These are phyloP conservation scores for Pleurostoma richardsiae DNA, from an alignment of 2,329 filamentous ascomycete genomes.

Conservation along the genomic window DNA sequence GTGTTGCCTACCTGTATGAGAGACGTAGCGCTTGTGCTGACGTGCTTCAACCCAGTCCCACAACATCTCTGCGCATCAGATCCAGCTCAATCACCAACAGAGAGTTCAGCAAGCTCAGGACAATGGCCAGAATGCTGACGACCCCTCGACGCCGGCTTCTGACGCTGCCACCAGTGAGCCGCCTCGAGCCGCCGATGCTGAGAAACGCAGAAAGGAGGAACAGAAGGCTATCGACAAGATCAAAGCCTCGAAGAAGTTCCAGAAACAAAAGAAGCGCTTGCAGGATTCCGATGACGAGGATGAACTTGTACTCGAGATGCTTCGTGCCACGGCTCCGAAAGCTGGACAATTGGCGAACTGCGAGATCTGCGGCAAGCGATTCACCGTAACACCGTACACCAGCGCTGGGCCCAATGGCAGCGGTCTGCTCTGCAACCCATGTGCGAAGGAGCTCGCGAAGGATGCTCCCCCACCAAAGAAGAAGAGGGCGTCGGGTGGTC, in stretches of 20 bases:
- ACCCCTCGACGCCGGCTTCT: conserved; percentile 17
- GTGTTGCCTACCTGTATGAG: too few relatives aligned
- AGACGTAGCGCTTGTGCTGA: background rate
- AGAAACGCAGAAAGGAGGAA: conserved; percentile 49
- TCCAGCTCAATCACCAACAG: conserved; percentile 42
- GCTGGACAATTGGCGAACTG: conserved; percentile 89
- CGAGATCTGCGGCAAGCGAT: conserved; percentile 77
- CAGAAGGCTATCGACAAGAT: conserved; percentile 54
- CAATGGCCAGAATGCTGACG: conserved; percentile 16
- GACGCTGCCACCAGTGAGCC: background rate
- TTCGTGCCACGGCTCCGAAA: conserved; percentile 47
- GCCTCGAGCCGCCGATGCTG: conserved; percentile 14
- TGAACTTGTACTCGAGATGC: conserved; percentile 42
- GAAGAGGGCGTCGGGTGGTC: conserved; percentile 46
- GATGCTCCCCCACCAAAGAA: conserved; percentile 52
- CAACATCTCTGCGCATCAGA: conserved; percentile 62
- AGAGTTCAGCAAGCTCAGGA: conserved; percentile 35
- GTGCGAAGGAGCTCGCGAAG: conserved; percentile 69
- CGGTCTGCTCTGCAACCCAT: conserved; percentile 78
- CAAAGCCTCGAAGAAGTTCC: conserved; percentile 54
- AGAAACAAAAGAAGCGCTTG: conserved; percentile 41
- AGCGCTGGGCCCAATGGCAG: conserved; percentile 70
- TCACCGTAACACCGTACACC: conserved; percentile 88
- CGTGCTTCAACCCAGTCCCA: conserved; percentile 44
- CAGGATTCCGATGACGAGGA: conserved; percentile 40